These are phyloP conservation scores for Sporisorium graminicola DNA, from an alignment of 1,284 basidiomycete species.

Conservation along the genomic window DNA sequence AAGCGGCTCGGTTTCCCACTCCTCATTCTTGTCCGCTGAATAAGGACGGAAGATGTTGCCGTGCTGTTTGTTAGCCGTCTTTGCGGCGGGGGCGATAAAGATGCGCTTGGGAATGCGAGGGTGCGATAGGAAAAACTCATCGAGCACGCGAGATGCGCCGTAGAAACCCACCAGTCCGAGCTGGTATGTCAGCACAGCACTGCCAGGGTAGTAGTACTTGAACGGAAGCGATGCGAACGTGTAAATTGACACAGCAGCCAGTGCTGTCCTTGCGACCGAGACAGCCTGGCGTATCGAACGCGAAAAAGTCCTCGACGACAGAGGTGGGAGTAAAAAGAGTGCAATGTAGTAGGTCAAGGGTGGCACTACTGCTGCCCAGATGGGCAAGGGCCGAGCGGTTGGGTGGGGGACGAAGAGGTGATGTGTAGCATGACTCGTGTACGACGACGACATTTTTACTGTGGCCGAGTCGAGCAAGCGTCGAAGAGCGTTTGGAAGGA, in stretches of 20 bases:
- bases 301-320: constrained; percentile 28
- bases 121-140: constrained; percentile 53
- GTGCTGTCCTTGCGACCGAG: constrained; percentile 10
- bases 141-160: constrained; percentile 45
- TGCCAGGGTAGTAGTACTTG: constrained; percentile 48
- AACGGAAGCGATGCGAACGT: constrained; percentile 46
- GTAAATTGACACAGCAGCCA: constrained; percentile 35
- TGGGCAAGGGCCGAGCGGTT: constrained; percentile 23
- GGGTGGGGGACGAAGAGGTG: constrained; percentile 39
- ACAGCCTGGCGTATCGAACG: constrained; percentile 2
- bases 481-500: constrained; percentile 8
- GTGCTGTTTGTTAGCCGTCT: constrained; percentile 14
- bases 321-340: constrained; percentile 41
- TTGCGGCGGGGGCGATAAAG: constrained; percentile 18
- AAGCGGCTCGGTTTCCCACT: constrained; percentile 44
- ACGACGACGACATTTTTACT: constrained; percentile 26
- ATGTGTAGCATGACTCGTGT: constrained; percentile 25
- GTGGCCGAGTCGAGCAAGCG: constrained; percentile 10
- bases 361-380: constrained; percentile 45
- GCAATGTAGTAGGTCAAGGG: constrained; percentile 54
- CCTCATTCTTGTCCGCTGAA: constrained; percentile 28
- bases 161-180: constrained; percentile 51
- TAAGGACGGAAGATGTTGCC: constrained; percentile 28
- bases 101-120: constrained; percentile 47
- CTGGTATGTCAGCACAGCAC: constrained; percentile 52